A percentile compares a stretch with the other conserved stretches of the same genome.
phyloP scores from a whole-genome alignment of 352 stramenopile species.

The Globisporangium cystogenes region DNA sequence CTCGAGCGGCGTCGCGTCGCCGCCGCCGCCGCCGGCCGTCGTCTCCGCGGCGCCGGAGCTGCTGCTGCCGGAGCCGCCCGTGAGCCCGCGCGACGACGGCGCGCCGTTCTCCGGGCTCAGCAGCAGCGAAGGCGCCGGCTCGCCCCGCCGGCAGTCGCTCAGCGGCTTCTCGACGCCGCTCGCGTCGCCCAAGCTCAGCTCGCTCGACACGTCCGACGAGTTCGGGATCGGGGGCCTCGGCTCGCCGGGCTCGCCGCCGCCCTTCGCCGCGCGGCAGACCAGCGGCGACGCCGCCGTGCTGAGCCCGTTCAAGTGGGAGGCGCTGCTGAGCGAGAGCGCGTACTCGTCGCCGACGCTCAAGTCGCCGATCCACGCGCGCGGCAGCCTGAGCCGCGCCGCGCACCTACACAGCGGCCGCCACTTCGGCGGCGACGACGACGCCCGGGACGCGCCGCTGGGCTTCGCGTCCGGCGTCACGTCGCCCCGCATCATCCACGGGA shows the following conservation, averaged over 20 bases:
- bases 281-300: conserved; percentile 1
- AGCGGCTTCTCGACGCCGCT: conserved; percentile 59
- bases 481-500: conserved; percentile 31
- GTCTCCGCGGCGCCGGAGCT: neutral
- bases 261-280: conserved; percentile 33
- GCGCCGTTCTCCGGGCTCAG: conserved; percentile 30
- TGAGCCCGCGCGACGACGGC: conserved; percentile 20
- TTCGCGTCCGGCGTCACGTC: conserved; percentile 32
- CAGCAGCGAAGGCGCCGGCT: conserved; percentile 37
- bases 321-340: conserved; percentile 48
- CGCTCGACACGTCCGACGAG: conserved; percentile 47
- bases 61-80: neutral
- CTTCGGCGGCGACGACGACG: conserved; percentile 38
- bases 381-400: neutral
- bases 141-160: conserved; percentile 24
- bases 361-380: conserved; percentile 26
- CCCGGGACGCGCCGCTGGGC: conserved; percentile 13
- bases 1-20: neutral
- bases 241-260: conserved; percentile 57
- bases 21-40: no score
- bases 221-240: conserved; percentile 27
- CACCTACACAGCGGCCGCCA: conserved; percentile 9
- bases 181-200: conserved; percentile 47
- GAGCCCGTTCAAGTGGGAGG: conserved; percentile 70
- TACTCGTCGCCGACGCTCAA: conserved; percentile 52